phyloP scores from a whole-genome alignment of 768 basidiomycete genomes.

The Hygrocybe punicea region DNA sequence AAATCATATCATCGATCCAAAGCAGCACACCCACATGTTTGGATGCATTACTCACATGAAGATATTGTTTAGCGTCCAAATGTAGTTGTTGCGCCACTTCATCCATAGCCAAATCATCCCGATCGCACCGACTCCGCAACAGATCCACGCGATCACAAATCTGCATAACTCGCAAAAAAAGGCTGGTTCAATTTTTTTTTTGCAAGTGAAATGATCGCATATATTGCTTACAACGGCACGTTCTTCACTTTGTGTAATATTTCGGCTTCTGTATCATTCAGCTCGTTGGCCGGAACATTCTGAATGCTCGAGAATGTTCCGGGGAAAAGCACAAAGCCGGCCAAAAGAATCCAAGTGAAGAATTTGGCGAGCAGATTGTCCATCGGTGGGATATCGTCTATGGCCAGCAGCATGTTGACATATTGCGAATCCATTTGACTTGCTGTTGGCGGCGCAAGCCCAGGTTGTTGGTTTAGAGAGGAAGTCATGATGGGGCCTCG shows the following conservation, averaged over 20 bases:
- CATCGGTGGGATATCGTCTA: constrained; percentile 51
- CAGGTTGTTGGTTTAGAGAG: too few species aligned
- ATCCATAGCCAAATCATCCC: constrained; percentile 63
- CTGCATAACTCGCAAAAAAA: constrained; percentile 24
- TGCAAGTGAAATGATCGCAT: too few species aligned
- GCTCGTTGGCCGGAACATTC: constrained; percentile 21
- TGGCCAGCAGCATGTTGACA: constrained; percentile 58
- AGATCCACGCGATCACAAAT: constrained; percentile 53
- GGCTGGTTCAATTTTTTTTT: too few species aligned
- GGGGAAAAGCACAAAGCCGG: constrained; percentile 61
- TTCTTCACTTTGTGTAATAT: constrained; percentile 40
- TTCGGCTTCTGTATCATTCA: constrained; percentile 28
- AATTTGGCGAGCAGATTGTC: constrained; percentile 53
- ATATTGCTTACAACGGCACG: constrained; percentile 43
- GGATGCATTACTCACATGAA: constrained; percentile 53
- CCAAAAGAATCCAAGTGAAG: constrained; percentile 61
- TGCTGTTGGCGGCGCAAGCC: too few species aligned
- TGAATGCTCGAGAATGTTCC: constrained; percentile 56
- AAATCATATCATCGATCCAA: too few species aligned
- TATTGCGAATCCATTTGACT: constrained; percentile 51
- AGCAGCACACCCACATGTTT: too few species aligned
- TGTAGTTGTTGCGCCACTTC: constrained; percentile 55
- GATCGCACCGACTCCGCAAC: constrained; percentile 48
- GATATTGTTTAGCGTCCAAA: constrained; percentile 56
- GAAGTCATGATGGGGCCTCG: too few species aligned